Conservation (phyloP, 352 stramenopile species). For the Globisporangium spiculum region DNA sequence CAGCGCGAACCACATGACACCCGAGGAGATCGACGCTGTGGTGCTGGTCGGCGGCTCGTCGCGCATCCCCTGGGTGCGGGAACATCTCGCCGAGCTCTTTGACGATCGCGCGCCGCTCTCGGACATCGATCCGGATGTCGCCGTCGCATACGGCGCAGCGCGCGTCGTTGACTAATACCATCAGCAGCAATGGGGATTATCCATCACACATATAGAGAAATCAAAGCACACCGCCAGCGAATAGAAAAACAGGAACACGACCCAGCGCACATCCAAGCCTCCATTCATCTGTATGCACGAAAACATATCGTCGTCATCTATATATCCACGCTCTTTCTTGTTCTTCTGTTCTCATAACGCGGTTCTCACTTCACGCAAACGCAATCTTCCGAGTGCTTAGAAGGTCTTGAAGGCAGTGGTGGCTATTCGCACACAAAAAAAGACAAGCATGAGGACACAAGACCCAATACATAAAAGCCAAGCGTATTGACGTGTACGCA, state of each 20-base stretch:
- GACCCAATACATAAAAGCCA: not conserved
- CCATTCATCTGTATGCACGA: conserved; percentile 6
- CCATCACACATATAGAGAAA: not conserved
- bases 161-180: conserved; percentile 44
- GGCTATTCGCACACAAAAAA: conserved; percentile 15
- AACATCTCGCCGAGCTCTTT: conserved; percentile 45
- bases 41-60: conserved; percentile 95
- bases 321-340: not conserved
- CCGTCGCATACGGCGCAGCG: conserved; percentile 61
- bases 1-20: conserved; percentile 56
- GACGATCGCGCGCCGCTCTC: conserved; percentile 38
- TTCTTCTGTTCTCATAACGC: not conserved
- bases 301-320: not conserved
- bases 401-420: conserved; percentile 31
- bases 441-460: not conserved
- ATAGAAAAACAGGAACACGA: not conserved
- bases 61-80: conserved; percentile 87
- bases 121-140: conserved; percentile 66
- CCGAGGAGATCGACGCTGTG: conserved; percentile 90
- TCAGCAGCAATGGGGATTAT: not conserved
- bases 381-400: conserved; percentile 12
- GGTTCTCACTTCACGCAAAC: not conserved
- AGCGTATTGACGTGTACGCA: conserved; percentile 17
- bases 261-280: not conserved
- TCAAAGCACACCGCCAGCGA: not conserved